Conservation (phyloP, 2,329 filamentous ascomycete species). For the Cytospora schulzeri region DNA sequence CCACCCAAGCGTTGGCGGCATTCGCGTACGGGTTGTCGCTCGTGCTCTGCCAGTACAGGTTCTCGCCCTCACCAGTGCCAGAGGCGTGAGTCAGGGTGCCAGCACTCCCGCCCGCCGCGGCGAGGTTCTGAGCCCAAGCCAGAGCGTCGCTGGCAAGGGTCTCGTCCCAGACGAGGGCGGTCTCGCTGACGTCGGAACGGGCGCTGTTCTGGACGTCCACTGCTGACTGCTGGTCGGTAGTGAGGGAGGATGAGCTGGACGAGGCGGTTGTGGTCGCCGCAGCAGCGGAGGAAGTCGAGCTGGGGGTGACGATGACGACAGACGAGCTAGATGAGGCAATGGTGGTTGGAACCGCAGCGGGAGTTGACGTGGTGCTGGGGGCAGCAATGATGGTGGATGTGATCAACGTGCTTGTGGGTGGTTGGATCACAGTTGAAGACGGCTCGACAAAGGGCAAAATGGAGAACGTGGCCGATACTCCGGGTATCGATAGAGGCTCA, state of each 20-base stretch:
- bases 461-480: constrained; percentile 3
- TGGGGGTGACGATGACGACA: constrained; percentile 1
- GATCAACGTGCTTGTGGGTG: constrained; percentile 5
- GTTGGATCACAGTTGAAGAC: constrained; percentile 1
- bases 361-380: neutral
- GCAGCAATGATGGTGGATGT: neutral
- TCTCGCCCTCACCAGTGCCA: constrained; percentile 27
- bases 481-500: constrained; percentile 1
- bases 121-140: constrained; percentile 28
- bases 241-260: constrained; percentile 16
- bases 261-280: constrained; percentile 12
- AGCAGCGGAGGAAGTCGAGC: constrained; percentile 9
- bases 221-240: constrained; percentile 23
- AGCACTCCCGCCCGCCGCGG: constrained; percentile 12
- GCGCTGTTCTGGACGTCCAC: constrained; percentile 28
- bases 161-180: constrained; percentile 28
- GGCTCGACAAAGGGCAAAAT: neutral
- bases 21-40: constrained; percentile 18
- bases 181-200: constrained; percentile 23
- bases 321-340: neutral
- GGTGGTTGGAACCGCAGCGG: neutral
- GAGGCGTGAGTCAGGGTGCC: constrained; percentile 22
- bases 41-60: constrained; percentile 30
- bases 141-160: constrained; percentile 26
- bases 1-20: constrained; percentile 27